Conservation (phyloP, 1,284 basidiomycete genomes). For the Pisolithus thermaeus region DNA sequence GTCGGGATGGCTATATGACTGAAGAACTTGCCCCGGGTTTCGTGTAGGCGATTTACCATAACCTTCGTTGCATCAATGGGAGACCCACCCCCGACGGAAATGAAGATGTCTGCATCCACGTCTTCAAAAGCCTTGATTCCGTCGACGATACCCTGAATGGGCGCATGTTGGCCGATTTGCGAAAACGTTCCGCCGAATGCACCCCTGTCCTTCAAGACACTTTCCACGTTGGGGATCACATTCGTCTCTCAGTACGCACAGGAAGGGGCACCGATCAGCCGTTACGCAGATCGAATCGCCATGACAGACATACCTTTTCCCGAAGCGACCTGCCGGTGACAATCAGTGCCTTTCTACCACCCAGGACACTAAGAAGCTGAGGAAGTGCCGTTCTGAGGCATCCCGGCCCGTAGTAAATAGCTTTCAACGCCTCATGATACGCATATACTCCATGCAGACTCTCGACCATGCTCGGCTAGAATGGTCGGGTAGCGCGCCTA, state of each 20-base stretch:
- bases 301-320: constrained; percentile 44
- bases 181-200: constrained; percentile 65
- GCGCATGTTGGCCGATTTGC: constrained; percentile 74
- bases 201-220: constrained; percentile 46
- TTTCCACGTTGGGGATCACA: constrained; percentile 55
- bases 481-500: constrained; percentile 34
- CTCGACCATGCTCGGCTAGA: constrained; percentile 3
- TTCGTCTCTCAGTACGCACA: constrained; percentile 44
- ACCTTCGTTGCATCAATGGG: constrained; percentile 75
- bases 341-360: constrained; percentile 57
- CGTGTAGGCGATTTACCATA: constrained; percentile 57
- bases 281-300: not conserved
- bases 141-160: constrained; percentile 63
- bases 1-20: constrained; percentile 73
- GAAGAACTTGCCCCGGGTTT: constrained; percentile 41
- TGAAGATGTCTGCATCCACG: constrained; percentile 57
- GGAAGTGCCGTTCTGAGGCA: constrained; percentile 56
- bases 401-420: constrained; percentile 65
- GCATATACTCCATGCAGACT: constrained; percentile 49
- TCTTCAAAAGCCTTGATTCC: constrained; percentile 54
- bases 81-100: constrained; percentile 75
- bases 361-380: constrained; percentile 48
- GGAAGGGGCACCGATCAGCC: not conserved
- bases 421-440: constrained; percentile 60
- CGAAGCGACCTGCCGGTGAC: constrained; percentile 67